phyloP scores from a whole-genome alignment of 148 eudicot species.

The Talinum fruticosum region DNA sequence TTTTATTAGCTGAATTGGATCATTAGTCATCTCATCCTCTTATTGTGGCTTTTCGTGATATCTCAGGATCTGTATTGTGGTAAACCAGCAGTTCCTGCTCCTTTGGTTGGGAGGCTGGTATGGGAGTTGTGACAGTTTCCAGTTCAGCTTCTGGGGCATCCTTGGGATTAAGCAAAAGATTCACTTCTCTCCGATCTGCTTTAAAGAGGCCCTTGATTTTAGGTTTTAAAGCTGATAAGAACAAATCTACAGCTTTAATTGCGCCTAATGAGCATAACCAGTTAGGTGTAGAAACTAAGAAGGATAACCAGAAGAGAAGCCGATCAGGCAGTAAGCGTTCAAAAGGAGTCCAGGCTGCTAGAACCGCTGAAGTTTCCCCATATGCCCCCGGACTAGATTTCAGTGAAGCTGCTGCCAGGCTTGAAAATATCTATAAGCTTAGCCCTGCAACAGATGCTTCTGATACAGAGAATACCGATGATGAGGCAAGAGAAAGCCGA shows the following conservation, averaged over 20 bases:
- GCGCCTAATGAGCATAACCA: slow-evolving; percentile 47
- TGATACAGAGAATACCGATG: slow-evolving; percentile 33
- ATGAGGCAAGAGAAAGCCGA: slow-evolving; percentile 32
- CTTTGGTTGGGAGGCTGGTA: slow-evolving; percentile 32
- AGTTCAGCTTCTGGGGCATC: slow-evolving; percentile 81
- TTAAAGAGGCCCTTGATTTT: slow-evolving; percentile 42
- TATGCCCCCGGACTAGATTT: slow-evolving; percentile 59
- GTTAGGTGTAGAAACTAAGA: slow-evolving; percentile 43
- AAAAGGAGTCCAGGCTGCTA: slow-evolving; percentile 45
- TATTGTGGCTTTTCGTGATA: background rate
- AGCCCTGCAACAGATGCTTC: slow-evolving; percentile 42
- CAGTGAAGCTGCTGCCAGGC: slow-evolving; percentile 84
- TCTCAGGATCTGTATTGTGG: slow-evolving; percentile 14
- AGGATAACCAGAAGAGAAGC: slow-evolving; percentile 54
- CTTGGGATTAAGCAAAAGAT: slow-evolving; percentile 48
- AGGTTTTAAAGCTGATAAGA: slow-evolving; percentile 59
- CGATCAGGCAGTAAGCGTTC: slow-evolving; percentile 44
- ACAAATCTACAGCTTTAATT: slow-evolving; percentile 45
- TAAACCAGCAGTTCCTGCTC: background rate
- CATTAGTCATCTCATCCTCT: background rate
- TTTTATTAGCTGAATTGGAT: background rate
- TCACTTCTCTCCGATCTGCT: slow-evolving; percentile 37
- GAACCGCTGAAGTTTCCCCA: slow-evolving; percentile 43
- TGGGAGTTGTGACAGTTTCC: slow-evolving; percentile 96
- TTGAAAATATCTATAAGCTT: slow-evolving; percentile 69